These are phyloP conservation scores for Penicillium sp. DNA, from an alignment of 2,329 filamentous ascomycete genomes.

Conservation along the genomic window DNA sequence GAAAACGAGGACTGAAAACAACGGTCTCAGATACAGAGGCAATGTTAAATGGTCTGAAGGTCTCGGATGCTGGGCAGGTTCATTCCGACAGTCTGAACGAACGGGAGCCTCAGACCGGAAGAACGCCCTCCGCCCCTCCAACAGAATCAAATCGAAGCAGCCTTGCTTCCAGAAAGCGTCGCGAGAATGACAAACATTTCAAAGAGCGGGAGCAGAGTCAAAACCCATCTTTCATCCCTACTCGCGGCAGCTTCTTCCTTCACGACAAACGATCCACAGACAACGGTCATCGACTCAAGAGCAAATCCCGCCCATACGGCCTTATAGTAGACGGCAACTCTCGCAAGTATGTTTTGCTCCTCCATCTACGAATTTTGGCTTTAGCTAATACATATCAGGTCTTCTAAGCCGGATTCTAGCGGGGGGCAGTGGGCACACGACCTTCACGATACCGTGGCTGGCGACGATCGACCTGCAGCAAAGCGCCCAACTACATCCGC, in stretches of 20 bases:
- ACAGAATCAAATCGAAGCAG: conserved; percentile 52
- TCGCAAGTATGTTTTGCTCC: conserved; percentile 40
- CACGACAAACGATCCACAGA: conserved; percentile 84
- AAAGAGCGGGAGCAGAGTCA: conserved; percentile 85
- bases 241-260: conserved; percentile 93
- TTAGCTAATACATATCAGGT: conserved; percentile 38
- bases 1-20: conserved; percentile 35
- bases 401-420: conserved; percentile 53
- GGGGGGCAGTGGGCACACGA: conserved; percentile 88
- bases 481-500: conserved; percentile 30
- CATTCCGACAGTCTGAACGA: conserved; percentile 52
- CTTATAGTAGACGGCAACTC: conserved; percentile 46
- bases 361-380: background rate
- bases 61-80: conserved; percentile 48
- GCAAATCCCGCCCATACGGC: conserved; percentile 58
- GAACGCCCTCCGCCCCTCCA: conserved; percentile 43
- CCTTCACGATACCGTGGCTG: conserved; percentile 70
- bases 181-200: conserved; percentile 88
- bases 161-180: conserved; percentile 68
- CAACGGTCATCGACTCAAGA: conserved; percentile 69
- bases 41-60: conserved; percentile 60
- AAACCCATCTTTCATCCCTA: conserved; percentile 91
- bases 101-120: conserved; percentile 27
- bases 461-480: conserved; percentile 37
- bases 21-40: conserved; percentile 57